These are phyloP conservation scores for Fraxinus sp. DNA, from an alignment of 305 asterid genomes.

Conservation along the genomic window DNA sequence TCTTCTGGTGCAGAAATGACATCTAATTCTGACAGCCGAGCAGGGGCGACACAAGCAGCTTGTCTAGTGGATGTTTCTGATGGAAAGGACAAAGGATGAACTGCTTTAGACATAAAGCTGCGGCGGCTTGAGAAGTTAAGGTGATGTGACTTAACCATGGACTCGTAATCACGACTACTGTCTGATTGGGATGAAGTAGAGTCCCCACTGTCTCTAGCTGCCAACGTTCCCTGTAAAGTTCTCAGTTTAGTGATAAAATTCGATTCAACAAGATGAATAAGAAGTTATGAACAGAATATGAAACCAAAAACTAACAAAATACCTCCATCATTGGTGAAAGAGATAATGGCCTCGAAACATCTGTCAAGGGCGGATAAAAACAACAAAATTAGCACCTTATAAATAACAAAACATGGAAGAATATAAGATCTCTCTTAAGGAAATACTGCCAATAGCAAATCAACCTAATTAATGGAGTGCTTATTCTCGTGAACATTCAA, in stretches of 20 bases:
- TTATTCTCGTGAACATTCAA: neutral
- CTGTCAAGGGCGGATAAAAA: conserved; percentile 32
- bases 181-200: conserved; percentile 89
- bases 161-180: conserved; percentile 70
- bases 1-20: conserved; percentile 57
- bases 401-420: neutral
- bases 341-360: conserved; percentile 63
- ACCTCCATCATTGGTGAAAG: conserved; percentile 95
- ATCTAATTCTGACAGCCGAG: conserved; percentile 40
- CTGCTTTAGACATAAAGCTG: conserved; percentile 90
- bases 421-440: neutral
- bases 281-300: neutral
- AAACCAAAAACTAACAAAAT: conserved; percentile 14
- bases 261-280: conserved; percentile 7
- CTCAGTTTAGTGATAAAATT: conserved; percentile 5
- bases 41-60: conserved; percentile 22
- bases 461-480: neutral
- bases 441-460: neutral
- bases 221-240: conserved; percentile 73
- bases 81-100: conserved; percentile 79
- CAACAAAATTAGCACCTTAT: conserved; percentile 29
- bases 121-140: conserved; percentile 63
- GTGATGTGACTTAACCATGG: conserved; percentile 66
- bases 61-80: conserved; percentile 49
- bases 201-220: conserved; percentile 68